Evolutionary conservation across 441 rosid species (phyloP), one percentile per base, ranked within the genome.

Genomic region (Viola pubescens): DNA sequence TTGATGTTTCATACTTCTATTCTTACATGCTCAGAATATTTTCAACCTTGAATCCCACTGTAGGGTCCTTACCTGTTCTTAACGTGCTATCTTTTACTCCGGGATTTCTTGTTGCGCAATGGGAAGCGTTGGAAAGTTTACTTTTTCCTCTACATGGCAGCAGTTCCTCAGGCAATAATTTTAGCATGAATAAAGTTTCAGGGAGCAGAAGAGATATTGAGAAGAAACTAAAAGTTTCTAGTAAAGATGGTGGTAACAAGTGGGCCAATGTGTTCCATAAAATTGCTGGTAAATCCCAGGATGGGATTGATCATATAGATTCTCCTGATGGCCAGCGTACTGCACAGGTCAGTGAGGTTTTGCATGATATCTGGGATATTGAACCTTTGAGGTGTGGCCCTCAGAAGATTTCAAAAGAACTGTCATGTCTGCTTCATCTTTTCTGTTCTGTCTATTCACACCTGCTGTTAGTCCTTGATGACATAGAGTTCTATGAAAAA

Each of bases 401-500:
- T 70, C 80, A 67, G 62, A 84, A 85, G 55, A 71, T 88, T 62
- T 79, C 97, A 55, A 88, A 81, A 75, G 95, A 94, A 45, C 63
- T 76, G 66, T 70, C 83, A 56, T 90, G 84, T 62, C 77, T 91
- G 60, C 95, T 94, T 75, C 94, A 88, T 82, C 77, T 91, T 63
- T 94, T 91, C 75, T 90, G 89, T 78, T 91, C 95, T 34, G 69
- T 87, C 67, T 94, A 94, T 73, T 85, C 97, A 4, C 99, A 94
- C 75, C 72, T 94, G 74, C 88, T 94, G 42, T 78, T 94, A 70
- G 90, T 94, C 72, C 99, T 94, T 73, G 99, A 94, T 82, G 99
- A 94, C 89, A 81, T 90, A 67, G 97, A 94, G 72, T 94, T 90
- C 78, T 94, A 91, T 66, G 97, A 94, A 73, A 91, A 83, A 70